phyloP scores from a whole-genome alignment of 208 protist species.

The Leishmania tarentolae region DNA sequence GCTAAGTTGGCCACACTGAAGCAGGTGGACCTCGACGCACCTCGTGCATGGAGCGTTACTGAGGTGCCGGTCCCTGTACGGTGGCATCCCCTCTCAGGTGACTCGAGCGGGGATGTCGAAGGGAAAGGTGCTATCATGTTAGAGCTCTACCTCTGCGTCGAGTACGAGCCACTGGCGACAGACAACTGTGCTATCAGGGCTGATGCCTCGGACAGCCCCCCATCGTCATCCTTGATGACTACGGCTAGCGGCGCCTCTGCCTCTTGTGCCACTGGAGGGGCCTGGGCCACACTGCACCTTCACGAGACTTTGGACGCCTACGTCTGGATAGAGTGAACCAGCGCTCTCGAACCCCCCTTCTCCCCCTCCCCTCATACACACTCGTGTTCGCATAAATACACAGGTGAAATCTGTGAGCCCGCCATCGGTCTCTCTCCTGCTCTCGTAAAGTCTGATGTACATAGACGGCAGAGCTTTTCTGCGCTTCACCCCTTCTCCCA shows the following conservation, averaged over 20 bases:
- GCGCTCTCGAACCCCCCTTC: background rate
- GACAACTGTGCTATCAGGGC: background rate
- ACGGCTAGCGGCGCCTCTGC: background rate
- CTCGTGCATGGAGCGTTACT: slow-evolving; percentile 14
- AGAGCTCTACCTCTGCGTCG: slow-evolving; percentile 23
- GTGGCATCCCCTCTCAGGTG: slow-evolving; percentile 15
- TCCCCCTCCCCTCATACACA: too few relatives aligned
- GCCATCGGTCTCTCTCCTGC: background rate
- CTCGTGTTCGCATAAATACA: background rate
- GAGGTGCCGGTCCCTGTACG: slow-evolving; percentile 30
- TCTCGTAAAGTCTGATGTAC: slow-evolving; percentile 1
- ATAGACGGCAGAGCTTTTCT: background rate
- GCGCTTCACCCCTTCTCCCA: background rate
- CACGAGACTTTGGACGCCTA: slow-evolving; percentile 22
- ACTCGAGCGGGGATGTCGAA: background rate
- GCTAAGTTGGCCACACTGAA: background rate
- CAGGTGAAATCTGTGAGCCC: background rate
- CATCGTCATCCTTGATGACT: background rate
- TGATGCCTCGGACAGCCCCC: background rate
- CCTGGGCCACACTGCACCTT: slow-evolving; percentile 9
- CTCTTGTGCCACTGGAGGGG: background rate
- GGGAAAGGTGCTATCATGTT: background rate
- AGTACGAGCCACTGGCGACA: slow-evolving; percentile 11
- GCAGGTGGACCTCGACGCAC: background rate
- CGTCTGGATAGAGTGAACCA: slow-evolving; percentile 17